These are phyloP conservation scores for Apiotrichum domesticum DNA, from an alignment of 1,284 basidiomycete species.

Conservation along the genomic window DNA sequence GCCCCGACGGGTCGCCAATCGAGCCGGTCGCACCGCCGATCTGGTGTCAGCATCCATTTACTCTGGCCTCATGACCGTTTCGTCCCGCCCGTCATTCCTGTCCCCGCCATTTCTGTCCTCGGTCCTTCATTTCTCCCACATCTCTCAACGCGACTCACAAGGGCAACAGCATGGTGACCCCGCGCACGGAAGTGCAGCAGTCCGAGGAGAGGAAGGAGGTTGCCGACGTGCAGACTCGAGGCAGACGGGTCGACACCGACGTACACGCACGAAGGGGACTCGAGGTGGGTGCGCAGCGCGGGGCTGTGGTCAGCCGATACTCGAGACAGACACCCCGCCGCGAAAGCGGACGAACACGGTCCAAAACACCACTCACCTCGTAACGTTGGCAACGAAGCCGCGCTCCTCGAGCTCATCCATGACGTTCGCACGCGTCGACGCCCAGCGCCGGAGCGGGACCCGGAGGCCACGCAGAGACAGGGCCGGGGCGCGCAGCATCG, in stretches of 20 bases:
- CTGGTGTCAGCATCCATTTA: constrained; percentile 48
- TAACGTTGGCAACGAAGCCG: constrained; percentile 48
- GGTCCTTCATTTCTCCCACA: background rate
- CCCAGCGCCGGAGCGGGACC: background rate
- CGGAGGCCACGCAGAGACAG: background rate
- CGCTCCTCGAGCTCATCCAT: constrained; percentile 46
- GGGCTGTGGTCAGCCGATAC: constrained; percentile 22
- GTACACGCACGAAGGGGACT: constrained; percentile 59
- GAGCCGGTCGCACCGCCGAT: constrained; percentile 93
- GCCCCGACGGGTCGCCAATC: constrained; percentile 94
- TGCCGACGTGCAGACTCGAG: constrained; percentile 81
- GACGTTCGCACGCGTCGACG: constrained; percentile 23
- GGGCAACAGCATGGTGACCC: constrained; percentile 73
- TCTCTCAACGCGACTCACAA: constrained; percentile 54
- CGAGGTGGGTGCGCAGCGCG: constrained; percentile 31
- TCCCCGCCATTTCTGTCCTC: too few relatives aligned
- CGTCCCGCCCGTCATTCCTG: background rate
- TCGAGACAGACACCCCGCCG: too few relatives aligned
- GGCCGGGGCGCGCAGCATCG: background rate
- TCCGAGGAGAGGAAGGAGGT: constrained; percentile 80
- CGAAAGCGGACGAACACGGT: background rate
- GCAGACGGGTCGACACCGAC: constrained; percentile 91
- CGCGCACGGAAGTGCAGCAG: constrained; percentile 78
- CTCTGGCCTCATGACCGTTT: background rate
- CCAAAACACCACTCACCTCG: constrained; percentile 38